Evolutionary conservation across 768 basidiomycete species (phyloP).

Genomic region (Gymnopilus junonius): DNA sequence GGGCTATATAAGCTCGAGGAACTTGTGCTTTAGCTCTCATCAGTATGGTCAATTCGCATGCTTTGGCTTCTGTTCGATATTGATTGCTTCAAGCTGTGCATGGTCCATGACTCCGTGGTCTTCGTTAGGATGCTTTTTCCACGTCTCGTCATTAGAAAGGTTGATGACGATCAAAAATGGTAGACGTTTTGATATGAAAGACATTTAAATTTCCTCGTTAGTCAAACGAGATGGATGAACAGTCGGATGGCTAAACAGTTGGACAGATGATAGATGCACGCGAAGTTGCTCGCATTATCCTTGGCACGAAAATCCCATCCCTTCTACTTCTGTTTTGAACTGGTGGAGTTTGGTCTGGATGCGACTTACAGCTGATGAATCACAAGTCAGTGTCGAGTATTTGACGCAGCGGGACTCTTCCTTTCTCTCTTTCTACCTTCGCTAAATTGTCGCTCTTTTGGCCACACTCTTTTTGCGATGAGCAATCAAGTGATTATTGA

Average conservation of each 20-base stretch:
- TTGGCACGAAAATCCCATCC: neutral
- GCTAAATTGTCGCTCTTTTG: neutral
- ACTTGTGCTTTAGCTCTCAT: constrained; percentile 49
- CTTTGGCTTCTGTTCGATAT: neutral
- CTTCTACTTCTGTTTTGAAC: neutral
- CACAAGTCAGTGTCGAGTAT: neutral
- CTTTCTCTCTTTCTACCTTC: neutral
- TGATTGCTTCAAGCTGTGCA: neutral
- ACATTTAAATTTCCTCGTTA: neutral
- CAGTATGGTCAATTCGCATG: neutral
- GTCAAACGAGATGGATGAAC: neutral
- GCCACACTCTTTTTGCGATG: neutral
- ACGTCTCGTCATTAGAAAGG: neutral
- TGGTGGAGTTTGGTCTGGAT: neutral
- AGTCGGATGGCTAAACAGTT: neutral
- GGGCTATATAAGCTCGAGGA: constrained; percentile 78
- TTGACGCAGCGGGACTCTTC: neutral
- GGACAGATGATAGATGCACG: neutral
- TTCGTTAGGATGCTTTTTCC: neutral
- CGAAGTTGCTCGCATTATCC: neutral
- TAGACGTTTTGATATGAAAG: neutral
- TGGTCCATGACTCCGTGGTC: neutral
- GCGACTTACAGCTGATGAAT: neutral
- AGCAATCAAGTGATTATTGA: neutral
- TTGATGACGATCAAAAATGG: neutral